A percentile compares a stretch with the other conserved stretches of the same genome.
These are phyloP conservation scores for Rheum nobile DNA, from an alignment of 148 eudicot species.

Conservation along the genomic window DNA sequence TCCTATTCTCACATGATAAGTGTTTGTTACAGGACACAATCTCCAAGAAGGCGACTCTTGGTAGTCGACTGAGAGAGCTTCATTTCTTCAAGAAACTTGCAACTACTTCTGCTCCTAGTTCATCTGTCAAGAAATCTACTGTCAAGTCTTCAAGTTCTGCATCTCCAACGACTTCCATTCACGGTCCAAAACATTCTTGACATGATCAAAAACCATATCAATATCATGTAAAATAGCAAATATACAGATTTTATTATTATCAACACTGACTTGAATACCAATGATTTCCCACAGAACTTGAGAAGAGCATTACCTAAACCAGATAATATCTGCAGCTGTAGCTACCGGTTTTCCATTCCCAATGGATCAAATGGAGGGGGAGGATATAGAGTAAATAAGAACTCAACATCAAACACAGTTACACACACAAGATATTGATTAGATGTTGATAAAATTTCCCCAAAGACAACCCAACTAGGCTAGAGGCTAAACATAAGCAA, in stretches of 20 bases:
- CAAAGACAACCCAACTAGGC: slow-evolving; percentile 84
- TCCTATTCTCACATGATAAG: too few relatives aligned
- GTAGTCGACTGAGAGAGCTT: too few relatives aligned
- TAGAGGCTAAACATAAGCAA: slow-evolving; percentile 47
- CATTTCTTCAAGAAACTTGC: too few relatives aligned
- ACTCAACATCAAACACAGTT: slow-evolving; percentile 46
- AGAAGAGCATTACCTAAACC: slow-evolving; percentile 49
- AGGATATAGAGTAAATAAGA: slow-evolving; percentile 35
- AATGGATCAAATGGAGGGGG: slow-evolving; percentile 51
- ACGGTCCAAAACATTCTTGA: slow-evolving; percentile 33
- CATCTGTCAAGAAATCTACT: too few relatives aligned
- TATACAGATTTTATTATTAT: slow-evolving; percentile 40
- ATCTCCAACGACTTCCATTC: slow-evolving; percentile 46
- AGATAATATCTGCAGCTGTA: slow-evolving; percentile 33
- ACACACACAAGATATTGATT: slow-evolving; percentile 70
- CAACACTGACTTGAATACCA: slow-evolving; percentile 49
- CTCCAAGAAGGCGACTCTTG: too few relatives aligned
- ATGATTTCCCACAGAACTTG: slow-evolving; percentile 75
- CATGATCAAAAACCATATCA: slow-evolving; percentile 30
- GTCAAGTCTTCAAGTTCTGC: too few relatives aligned
- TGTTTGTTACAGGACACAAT: too few relatives aligned
- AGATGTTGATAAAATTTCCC: slow-evolving; percentile 48
- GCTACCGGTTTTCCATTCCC: slow-evolving; percentile 37
- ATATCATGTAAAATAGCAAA: slow-evolving; percentile 41
- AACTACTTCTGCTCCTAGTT: too few relatives aligned